Conservation (phyloP, 2,329 filamentous ascomycete species). For the Tolypocladium capitatum region DNA sequence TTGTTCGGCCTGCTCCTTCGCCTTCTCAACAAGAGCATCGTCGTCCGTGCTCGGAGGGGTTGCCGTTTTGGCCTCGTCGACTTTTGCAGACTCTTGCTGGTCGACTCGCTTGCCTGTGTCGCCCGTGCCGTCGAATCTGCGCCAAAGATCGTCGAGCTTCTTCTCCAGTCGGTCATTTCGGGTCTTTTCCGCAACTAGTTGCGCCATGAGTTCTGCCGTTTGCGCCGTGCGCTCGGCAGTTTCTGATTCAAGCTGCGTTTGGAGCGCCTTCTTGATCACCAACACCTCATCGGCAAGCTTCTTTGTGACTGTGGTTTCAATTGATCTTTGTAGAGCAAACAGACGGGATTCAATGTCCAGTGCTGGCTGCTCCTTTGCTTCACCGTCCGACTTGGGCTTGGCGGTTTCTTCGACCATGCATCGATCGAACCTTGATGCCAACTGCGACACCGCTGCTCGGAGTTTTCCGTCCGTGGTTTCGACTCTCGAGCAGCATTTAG, state of each 20-base stretch:
- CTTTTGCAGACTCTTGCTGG: not conserved
- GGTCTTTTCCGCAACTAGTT: constrained; percentile 1
- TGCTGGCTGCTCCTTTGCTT: not conserved
- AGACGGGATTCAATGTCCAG: not conserved
- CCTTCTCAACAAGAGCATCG: not conserved
- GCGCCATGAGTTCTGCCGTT: constrained; percentile 1
- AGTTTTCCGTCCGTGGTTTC: constrained; percentile 4
- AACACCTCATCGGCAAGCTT: not conserved
- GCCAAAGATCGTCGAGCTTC: constrained; percentile 10
- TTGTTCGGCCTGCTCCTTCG: not conserved
- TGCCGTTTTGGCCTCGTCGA: not conserved
- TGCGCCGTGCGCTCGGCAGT: constrained; percentile 1
- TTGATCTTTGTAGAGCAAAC: not conserved
- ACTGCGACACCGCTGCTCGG: not conserved
- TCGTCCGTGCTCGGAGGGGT: not conserved
- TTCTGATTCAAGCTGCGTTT: constrained; percentile 1
- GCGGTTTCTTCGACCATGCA: not conserved
- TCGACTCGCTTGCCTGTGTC: not conserved
- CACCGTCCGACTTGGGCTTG: not conserved
- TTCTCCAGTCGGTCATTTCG: constrained; percentile 10
- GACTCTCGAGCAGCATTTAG: constrained; percentile 3
- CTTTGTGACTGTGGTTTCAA: not conserved
- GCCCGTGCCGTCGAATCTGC: not conserved
- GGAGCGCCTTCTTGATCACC: not conserved
- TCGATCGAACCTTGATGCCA: not conserved